Evolutionary conservation across 768 basidiomycete species (phyloP).

Genomic region (Psilocybe subaeruginosa): DNA sequence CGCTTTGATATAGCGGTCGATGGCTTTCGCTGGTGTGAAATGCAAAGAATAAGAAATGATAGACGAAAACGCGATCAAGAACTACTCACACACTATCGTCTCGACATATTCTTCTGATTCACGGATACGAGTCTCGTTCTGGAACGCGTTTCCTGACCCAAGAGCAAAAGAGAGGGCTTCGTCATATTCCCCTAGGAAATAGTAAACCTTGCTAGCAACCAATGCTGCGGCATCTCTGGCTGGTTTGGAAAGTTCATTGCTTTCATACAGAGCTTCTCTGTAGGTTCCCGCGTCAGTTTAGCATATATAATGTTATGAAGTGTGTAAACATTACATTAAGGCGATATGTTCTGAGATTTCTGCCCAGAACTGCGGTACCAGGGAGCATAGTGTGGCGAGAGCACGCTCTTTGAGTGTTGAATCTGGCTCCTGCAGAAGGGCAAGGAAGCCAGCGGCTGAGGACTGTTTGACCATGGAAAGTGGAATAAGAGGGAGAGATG

Average conservation of each 20-base stretch:
- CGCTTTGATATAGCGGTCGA: conserved; percentile 87
- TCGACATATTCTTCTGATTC: conserved; percentile 89
- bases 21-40: conserved; percentile 76
- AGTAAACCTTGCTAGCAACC: conserved; percentile 97
- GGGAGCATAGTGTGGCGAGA: conserved; percentile 74
- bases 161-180: conserved; percentile 96
- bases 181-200: conserved; percentile 93
- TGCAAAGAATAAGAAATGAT: conserved; percentile 2
- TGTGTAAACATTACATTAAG: conserved; percentile 67
- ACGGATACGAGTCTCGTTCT: conserved; percentile 62
- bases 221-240: conserved; percentile 86
- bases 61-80: background rate
- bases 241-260: conserved; percentile 69
- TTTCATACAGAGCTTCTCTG: conserved; percentile 92
- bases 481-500: conserved; percentile 24
- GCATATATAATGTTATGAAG: conserved; percentile 10
- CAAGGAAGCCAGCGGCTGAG: conserved; percentile 88
- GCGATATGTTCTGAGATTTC: conserved; percentile 96
- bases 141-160: conserved; percentile 86
- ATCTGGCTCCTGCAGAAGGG: conserved; percentile 89
- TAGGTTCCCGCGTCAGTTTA: conserved; percentile 12
- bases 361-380: conserved; percentile 97
- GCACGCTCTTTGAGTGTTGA: conserved; percentile 90
- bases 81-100: conserved; percentile 86
- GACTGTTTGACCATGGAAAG: conserved; percentile 71